phyloP scores from a whole-genome alignment of 1,284 basidiomycete species.

The Mycena citricolor region DNA sequence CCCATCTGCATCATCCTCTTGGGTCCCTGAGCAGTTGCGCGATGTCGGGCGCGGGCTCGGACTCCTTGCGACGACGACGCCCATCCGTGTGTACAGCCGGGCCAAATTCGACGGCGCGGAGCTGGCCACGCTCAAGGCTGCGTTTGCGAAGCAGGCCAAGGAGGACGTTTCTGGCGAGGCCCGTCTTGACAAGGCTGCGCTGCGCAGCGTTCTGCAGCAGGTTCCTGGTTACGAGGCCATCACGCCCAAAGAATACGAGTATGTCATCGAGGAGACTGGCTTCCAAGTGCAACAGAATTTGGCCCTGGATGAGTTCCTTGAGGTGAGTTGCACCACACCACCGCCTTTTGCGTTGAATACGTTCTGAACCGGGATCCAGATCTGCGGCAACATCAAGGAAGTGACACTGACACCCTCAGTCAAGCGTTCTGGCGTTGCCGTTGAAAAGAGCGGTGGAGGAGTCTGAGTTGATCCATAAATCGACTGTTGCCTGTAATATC shows the following conservation, averaged over 20 bases:
- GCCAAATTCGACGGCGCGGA: constrained; percentile 72
- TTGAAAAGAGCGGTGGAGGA: constrained; percentile 85
- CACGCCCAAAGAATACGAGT: constrained; percentile 60
- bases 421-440: constrained; percentile 67
- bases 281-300: constrained; percentile 54
- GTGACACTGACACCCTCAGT: constrained; percentile 59
- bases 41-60: constrained; percentile 34
- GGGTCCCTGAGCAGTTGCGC: no score
- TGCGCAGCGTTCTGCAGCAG: constrained; percentile 45
- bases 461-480: constrained; percentile 46
- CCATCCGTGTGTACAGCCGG: constrained; percentile 43
- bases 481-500: no score
- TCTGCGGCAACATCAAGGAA: constrained; percentile 82
- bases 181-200: constrained; percentile 37
- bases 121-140: constrained; percentile 55
- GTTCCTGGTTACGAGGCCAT: constrained; percentile 55
- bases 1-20: no score
- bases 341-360: constrained; percentile 14
- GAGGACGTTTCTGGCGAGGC: constrained; percentile 23
- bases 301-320: constrained; percentile 79
- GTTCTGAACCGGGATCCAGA: constrained; percentile 37
- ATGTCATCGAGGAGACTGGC: constrained; percentile 77
- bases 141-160: constrained; percentile 48
- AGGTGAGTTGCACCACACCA: constrained; percentile 47
- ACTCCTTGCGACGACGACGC: constrained; percentile 12